A percentile compares a stretch with the other conserved stretches of the same genome.
These are phyloP conservation scores for Colletotrichum cordylinicola DNA, from an alignment of 2,329 filamentous ascomycete genomes.

Conservation along the genomic window DNA sequence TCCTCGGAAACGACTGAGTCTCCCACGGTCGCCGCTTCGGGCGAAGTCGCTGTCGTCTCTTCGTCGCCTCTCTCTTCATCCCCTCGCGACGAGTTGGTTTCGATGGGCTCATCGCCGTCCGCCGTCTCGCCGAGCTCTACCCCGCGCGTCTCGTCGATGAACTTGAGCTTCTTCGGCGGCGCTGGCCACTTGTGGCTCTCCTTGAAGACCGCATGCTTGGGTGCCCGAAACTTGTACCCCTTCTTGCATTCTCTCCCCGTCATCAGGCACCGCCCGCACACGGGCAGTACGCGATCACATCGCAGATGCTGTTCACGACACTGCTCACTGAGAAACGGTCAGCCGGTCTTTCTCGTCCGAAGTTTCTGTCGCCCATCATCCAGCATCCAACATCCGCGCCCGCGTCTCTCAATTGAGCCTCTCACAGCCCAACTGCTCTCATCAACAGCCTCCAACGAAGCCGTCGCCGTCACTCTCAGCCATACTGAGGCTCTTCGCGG, in stretches of 20 bases:
- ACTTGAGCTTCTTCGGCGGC: slow-evolving; percentile 18
- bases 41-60: not conserved
- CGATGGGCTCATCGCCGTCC: not conserved
- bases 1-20: not conserved
- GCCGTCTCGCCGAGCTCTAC: slow-evolving; percentile 11
- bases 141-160: slow-evolving; percentile 17
- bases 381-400: not conserved
- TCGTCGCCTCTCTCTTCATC: not conserved
- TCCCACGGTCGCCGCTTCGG: not conserved
- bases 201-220: slow-evolving; percentile 18
- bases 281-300: slow-evolving; percentile 35
- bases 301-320: slow-evolving; percentile 54
- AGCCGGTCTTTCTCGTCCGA: not conserved
- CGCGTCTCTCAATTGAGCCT: not conserved
- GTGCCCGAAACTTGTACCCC: slow-evolving; percentile 23
- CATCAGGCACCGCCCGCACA: slow-evolving; percentile 21
- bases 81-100: not conserved
- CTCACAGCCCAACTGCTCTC: not conserved
- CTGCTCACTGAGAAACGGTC: slow-evolving; percentile 39
- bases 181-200: slow-evolving; percentile 21
- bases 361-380: not conserved
- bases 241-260: slow-evolving; percentile 23
- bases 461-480: not conserved
- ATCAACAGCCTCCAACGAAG: not conserved
- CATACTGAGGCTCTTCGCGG: not conserved